Percentiles rank a stretch among this genome's conserved stretches.
Conservation (phyloP, 352 stramenopile genomes). For the Saprolegnia parasitica region DNA sequence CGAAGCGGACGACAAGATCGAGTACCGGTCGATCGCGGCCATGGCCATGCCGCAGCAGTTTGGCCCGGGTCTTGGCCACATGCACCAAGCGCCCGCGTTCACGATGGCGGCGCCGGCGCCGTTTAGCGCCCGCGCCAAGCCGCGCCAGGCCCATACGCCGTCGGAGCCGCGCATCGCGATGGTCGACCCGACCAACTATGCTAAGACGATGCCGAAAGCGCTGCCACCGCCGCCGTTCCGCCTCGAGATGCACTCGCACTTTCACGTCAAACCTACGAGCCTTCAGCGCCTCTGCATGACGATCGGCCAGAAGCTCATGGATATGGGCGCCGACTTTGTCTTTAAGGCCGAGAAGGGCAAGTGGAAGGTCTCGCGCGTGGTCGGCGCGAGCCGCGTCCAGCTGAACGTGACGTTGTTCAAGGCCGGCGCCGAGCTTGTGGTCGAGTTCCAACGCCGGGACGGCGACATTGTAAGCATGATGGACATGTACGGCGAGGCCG, state of each 20-base stretch:
- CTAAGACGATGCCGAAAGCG: slow-evolving; percentile 55
- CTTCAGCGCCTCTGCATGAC: slow-evolving; percentile 72
- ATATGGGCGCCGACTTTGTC: slow-evolving; percentile 78
- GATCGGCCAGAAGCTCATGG: slow-evolving; percentile 74
- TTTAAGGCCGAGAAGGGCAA: slow-evolving; percentile 86
- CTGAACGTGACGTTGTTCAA: slow-evolving; percentile 81
- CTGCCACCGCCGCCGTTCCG: slow-evolving; percentile 74
- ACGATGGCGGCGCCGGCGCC: background rate
- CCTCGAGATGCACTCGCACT: slow-evolving; percentile 83
- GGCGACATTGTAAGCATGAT: slow-evolving; percentile 80
- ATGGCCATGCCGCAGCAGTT: slow-evolving; percentile 13
- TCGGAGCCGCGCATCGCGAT: slow-evolving; percentile 19
- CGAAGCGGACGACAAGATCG: slow-evolving; percentile 25
- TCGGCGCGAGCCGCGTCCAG: slow-evolving; percentile 51
- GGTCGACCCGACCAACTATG: slow-evolving; percentile 69
- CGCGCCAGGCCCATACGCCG: background rate
- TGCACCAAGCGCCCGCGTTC: slow-evolving; percentile 7
- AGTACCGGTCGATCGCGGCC: slow-evolving; percentile 19
- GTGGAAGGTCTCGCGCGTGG: slow-evolving; percentile 72
- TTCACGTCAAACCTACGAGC: slow-evolving; percentile 74
- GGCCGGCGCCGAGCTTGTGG: slow-evolving; percentile 30
- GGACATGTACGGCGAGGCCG: slow-evolving; percentile 71
- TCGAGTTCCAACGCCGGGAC: slow-evolving; percentile 36
- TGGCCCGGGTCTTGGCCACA: slow-evolving; percentile 14
- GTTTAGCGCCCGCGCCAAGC: background rate